phyloP scores from a whole-genome alignment of 2,329 filamentous ascomycete genomes.

The Cladophialophora bantiana region DNA sequence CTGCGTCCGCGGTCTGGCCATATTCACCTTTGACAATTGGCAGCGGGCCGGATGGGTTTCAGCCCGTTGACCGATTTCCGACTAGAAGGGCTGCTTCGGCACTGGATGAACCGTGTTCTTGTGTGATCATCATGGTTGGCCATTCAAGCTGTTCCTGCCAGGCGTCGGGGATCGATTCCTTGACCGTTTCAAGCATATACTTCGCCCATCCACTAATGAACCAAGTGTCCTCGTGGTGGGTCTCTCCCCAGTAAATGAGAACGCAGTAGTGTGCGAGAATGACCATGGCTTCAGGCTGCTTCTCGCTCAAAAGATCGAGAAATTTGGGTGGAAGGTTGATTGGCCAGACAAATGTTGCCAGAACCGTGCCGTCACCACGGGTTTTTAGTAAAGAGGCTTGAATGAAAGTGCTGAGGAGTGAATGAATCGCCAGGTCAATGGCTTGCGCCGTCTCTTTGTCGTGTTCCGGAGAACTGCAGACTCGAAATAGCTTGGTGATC shows the following conservation, averaged over 20 bases:
- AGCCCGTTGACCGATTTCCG: constrained; percentile 2
- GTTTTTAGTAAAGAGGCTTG: constrained; percentile 42
- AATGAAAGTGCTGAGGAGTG: constrained; percentile 43
- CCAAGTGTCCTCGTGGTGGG: constrained; percentile 40
- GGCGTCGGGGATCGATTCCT: constrained; percentile 39
- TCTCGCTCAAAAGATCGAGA: constrained; percentile 48
- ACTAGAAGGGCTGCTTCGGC: background rate
- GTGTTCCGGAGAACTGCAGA: constrained; percentile 40
- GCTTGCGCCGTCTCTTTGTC: constrained; percentile 42
- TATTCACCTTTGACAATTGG: background rate
- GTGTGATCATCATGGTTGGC: constrained; percentile 33
- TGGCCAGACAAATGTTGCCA: constrained; percentile 48
- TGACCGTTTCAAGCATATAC: constrained; percentile 43
- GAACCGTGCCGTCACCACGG: constrained; percentile 41
- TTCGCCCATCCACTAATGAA: constrained; percentile 43
- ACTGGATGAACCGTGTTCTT: constrained; percentile 7
- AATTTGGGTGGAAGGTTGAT: constrained; percentile 47
- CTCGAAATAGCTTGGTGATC: constrained; percentile 43
- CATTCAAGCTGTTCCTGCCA: constrained; percentile 43
- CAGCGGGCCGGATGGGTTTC: background rate
- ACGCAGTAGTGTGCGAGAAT: constrained; percentile 45
- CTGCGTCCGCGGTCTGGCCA: background rate
- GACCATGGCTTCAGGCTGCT: constrained; percentile 47
- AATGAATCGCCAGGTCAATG: constrained; percentile 43
- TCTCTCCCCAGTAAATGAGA: constrained; percentile 41